Evolutionary conservation across 768 basidiomycete species (phyloP), one percentile per base, ranked within the genome.

Genomic region (Cubamyces lactineus): DNA sequence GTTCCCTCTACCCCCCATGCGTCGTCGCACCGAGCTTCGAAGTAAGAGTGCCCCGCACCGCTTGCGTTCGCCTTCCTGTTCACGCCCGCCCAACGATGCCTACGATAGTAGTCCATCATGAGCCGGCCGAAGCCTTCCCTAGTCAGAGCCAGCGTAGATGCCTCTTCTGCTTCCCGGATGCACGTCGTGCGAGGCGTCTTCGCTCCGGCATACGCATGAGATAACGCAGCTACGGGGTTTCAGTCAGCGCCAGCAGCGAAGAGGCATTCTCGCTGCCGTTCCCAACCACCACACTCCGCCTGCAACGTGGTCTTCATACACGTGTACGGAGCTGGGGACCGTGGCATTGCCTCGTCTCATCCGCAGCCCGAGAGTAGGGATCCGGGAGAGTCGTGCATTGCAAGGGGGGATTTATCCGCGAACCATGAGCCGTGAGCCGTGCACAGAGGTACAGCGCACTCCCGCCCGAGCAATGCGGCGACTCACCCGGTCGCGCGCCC

Each of bases 321-420:
- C 61, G 61, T 62, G 61, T 57, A 26, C 61, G 55, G 60, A 48
- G 41, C 61, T 62, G 61, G 51, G 56, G 55, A 57, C 61, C 61
- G 61, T 62, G 57, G 57, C 49, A 45, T 47, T 34, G 49, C 40
- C 49, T 17, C 38, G 30, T 58, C 57, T 19, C 48, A 50, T 45
- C 40, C 49, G 26, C 57, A 51, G 57, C 57, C 57, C 57, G 41
- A 59, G 12, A 7, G 41, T 19, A 30, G 42, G 57, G 57, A 51
- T 51, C 49, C 49, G 57, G 49, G 41, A 11, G 49, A 23, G 49
- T 58, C 23, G 21, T n/a, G 16, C 43, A 38, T 23, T n/a, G 28
- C 26, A 43, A 52, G 38, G 41, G 17, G 40, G 47, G 48, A 13
- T 16, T 49, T 16, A 19, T 19, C 19, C 45, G 23, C 21, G 12